phyloP scores from a whole-genome alignment of 2,329 filamentous ascomycete genomes.

The Pyrenophora seminiperda region DNA sequence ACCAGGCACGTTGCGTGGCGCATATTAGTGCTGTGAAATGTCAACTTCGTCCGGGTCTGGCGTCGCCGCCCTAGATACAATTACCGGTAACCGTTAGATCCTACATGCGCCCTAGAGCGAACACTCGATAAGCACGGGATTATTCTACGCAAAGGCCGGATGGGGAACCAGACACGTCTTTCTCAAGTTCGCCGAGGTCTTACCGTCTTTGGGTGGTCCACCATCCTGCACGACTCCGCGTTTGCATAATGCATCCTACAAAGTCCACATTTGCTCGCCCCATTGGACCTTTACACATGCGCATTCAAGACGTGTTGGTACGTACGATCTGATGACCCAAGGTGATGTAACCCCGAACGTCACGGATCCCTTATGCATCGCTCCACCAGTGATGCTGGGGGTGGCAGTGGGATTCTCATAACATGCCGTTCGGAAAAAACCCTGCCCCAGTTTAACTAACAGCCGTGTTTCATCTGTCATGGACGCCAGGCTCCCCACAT shows the following conservation, averaged over 20 bases:
- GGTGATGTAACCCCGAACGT: background rate
- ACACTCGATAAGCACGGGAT: slow-evolving; percentile 12
- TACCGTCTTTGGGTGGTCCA: slow-evolving; percentile 52
- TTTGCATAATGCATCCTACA: background rate
- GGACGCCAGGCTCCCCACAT: background rate
- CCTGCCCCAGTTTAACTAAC: background rate
- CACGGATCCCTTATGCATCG: slow-evolving; percentile 1
- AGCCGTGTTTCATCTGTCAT: background rate
- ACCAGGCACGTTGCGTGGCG: slow-evolving; percentile 47
- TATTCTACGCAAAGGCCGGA: slow-evolving; percentile 8
- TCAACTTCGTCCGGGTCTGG: slow-evolving; percentile 74
- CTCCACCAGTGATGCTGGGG: background rate
- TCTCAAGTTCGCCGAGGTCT: slow-evolving; percentile 41
- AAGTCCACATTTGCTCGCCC: no score
- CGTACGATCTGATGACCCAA: background rate
- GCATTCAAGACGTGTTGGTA: background rate
- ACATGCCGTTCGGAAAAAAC: background rate
- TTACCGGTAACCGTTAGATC: slow-evolving; percentile 26
- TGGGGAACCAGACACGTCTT: slow-evolving; percentile 43
- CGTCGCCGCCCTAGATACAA: slow-evolving; percentile 35
- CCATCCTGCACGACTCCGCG: slow-evolving; percentile 51
- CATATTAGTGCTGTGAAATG: slow-evolving; percentile 75
- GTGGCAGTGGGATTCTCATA: background rate
- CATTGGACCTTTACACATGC: background rate
- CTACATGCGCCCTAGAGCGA: background rate